Percentiles rank a stretch among this genome's conserved stretches.
phyloP scores from a whole-genome alignment of 139 green algal genomes.

The Chlamydomonas sphaeroides region DNA sequence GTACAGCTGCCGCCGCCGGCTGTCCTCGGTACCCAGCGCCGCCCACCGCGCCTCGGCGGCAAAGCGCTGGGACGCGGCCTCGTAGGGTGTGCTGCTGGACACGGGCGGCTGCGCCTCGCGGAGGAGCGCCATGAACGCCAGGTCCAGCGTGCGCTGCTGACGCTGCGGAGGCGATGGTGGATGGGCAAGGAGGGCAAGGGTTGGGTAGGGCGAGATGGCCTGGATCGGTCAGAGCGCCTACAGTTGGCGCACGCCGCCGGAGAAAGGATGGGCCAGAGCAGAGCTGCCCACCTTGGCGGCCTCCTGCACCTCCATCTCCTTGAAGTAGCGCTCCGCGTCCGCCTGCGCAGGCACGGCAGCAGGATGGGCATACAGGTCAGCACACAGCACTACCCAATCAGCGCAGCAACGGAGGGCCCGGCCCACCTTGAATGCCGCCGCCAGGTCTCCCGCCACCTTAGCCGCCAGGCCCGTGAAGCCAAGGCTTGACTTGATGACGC shows the following conservation, averaged over 20 bases:
- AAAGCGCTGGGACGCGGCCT: not conserved
- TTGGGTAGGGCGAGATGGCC: no score
- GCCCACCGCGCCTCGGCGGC: not conserved
- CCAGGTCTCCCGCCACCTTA: conserved; percentile 41
- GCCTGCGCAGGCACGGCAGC: not conserved
- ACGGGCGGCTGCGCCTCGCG: conserved; percentile 25
- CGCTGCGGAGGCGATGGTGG: not conserved
- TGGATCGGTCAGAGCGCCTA: no score
- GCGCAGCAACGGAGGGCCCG: not conserved
- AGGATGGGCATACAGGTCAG: no score
- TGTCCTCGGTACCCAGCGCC: not conserved
- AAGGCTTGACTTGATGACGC: conserved; percentile 26
- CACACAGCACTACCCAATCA: no score
- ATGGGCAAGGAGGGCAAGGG: not conserved
- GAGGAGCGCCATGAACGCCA: conserved; percentile 25
- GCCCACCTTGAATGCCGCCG: conserved; percentile 26
- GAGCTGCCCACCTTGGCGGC: conserved; percentile 29
- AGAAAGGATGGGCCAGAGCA: no score
- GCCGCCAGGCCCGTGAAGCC: conserved; percentile 46
- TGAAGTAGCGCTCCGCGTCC: conserved; percentile 34
- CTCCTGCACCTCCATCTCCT: conserved; percentile 43
- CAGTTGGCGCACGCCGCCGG: no score
- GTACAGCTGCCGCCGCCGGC: conserved; percentile 20
- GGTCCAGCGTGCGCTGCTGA: conserved; percentile 17
- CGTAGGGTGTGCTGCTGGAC: not conserved